Conservation (phyloP, 139 green algal genomes). For the Chloropicon primus region DNA sequence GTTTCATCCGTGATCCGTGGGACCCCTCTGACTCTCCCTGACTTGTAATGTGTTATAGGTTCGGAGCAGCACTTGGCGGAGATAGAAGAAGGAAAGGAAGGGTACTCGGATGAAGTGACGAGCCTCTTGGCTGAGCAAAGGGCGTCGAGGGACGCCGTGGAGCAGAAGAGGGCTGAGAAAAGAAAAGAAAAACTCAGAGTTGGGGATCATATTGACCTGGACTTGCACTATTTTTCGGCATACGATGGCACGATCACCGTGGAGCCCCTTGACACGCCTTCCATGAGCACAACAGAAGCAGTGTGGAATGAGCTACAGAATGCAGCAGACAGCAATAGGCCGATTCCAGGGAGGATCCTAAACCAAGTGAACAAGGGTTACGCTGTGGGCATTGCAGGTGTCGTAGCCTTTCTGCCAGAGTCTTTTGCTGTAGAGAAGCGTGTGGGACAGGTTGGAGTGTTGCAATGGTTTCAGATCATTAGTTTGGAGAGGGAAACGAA, state of each 20-base stretch:
- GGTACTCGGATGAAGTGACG: not conserved
- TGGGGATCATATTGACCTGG: not conserved
- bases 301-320: conserved; percentile 2
- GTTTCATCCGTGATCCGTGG: too few species aligned
- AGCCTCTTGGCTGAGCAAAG: not conserved
- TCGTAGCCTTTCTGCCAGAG: not conserved
- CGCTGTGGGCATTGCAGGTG: not conserved
- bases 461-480: not conserved
- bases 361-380: not conserved
- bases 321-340: not conserved
- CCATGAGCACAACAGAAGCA: not conserved
- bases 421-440: not conserved
- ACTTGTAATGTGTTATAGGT: too few species aligned
- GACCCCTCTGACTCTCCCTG: too few species aligned
- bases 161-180: not conserved
- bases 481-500: not conserved
- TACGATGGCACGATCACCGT: not conserved
- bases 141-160: not conserved
- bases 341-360: not conserved
- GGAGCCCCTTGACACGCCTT: not conserved
- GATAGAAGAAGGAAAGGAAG: not conserved
- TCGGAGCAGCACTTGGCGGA: not conserved
- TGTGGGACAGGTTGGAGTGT: not conserved
- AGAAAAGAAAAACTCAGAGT: not conserved
- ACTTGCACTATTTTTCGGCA: not conserved